Conservation (phyloP, 495 filamentous ascomycete species). For the Thozetella sp. region DNA sequence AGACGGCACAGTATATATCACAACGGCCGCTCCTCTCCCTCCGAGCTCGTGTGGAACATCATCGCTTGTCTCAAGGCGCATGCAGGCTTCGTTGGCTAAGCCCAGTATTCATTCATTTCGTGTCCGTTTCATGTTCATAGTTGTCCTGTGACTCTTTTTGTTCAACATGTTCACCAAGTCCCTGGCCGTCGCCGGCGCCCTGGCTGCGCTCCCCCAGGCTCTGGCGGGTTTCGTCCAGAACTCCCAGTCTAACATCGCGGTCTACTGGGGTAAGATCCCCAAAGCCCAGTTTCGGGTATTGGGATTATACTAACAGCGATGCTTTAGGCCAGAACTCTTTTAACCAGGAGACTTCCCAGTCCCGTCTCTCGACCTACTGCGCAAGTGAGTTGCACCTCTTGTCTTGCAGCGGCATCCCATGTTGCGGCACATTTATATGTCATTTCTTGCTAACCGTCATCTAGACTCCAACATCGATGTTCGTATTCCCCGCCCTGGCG, state of each 20-base stretch:
- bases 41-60: neutral
- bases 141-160: neutral
- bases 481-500: conserved; percentile 1
- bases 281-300: neutral
- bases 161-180: neutral
- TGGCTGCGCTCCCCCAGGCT: neutral
- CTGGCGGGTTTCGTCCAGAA: conserved; percentile 44
- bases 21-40: neutral
- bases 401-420: conserved; percentile 8
- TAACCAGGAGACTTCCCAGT: conserved; percentile 36
- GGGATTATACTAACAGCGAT: conserved; percentile 6
- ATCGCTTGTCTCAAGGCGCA: neutral
- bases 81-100: neutral
- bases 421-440: neutral
- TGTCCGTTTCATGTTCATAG: neutral
- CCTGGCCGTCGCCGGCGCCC: neutral
- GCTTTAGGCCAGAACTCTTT: conserved; percentile 47
- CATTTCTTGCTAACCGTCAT: conserved; percentile 11
- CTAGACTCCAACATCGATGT: conserved; percentile 23
- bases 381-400: conserved; percentile 41
- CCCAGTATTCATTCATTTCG: no score
- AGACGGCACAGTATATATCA: neutral
- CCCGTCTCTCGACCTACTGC: conserved; percentile 48
- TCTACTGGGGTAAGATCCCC: conserved; percentile 58
- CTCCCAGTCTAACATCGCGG: conserved; percentile 54